Percentiles rank a stretch among this genome's conserved stretches.
These are phyloP conservation scores for Penicillium italicum DNA, from an alignment of 2,329 filamentous ascomycete species.

Conservation along the genomic window DNA sequence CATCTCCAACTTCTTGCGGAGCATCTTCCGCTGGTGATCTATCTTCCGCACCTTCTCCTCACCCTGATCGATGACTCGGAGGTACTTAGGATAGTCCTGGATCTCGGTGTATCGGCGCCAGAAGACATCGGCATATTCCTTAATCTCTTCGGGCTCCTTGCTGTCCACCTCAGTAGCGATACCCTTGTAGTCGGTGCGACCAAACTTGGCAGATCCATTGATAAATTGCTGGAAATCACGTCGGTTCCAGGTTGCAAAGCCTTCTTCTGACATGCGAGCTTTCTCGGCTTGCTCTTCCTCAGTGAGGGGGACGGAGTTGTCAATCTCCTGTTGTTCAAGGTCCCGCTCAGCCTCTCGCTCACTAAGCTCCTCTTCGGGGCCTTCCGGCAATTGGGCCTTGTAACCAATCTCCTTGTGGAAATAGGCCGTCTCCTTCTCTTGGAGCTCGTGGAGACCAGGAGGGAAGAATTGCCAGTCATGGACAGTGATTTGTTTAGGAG, in stretches of 20 bases:
- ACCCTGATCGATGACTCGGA: slow-evolving; percentile 85
- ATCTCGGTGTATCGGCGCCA: slow-evolving; percentile 95
- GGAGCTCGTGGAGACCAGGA: slow-evolving; percentile 73
- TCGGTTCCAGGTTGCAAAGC: slow-evolving; percentile 93
- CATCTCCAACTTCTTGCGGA: slow-evolving; percentile 91
- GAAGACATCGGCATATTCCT: slow-evolving; percentile 88
- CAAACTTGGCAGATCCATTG: slow-evolving; percentile 90
- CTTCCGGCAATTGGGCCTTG: slow-evolving; percentile 85
- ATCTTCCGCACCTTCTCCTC: slow-evolving; percentile 87
- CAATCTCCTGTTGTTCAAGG: slow-evolving; percentile 85
- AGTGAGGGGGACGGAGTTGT: slow-evolving; percentile 81
- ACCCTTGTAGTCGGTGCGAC: slow-evolving; percentile 75
- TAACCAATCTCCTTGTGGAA: slow-evolving; percentile 96
- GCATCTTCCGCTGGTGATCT: slow-evolving; percentile 86
- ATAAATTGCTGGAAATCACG: slow-evolving; percentile 98
- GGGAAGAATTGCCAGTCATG: slow-evolving; percentile 99
- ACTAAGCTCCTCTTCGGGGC: slow-evolving; percentile 78
- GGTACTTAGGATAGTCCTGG: slow-evolving; percentile 79
- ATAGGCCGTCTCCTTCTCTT: slow-evolving; percentile 92
- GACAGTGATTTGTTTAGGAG: slow-evolving; percentile 85
- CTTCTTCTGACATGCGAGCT: slow-evolving; percentile 71
- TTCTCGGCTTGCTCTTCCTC: slow-evolving; percentile 90
- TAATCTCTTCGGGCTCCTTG: slow-evolving; percentile 81
- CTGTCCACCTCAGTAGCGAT: slow-evolving; percentile 89
- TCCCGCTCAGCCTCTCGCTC: slow-evolving; percentile 85